Base-by-base conservation (phyloP, 805 yeast genomes). In the Tetrapisispora phaffii region DNA sequence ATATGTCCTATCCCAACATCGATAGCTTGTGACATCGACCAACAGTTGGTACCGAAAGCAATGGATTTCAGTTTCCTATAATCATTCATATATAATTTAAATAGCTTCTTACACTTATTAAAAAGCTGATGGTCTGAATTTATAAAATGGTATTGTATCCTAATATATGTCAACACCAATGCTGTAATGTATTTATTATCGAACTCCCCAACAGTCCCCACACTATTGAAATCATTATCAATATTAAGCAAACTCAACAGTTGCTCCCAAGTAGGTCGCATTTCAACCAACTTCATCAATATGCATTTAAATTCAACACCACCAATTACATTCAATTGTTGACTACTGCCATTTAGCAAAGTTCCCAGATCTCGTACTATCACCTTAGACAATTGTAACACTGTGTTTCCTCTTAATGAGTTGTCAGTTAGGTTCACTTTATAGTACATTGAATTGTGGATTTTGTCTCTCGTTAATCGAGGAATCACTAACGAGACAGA, bases 201-300 rank as follows among this genome's bases (percentile, higher is more conserved):
- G 53, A 89, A 93, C 2, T 60, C 60, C 12, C 82, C 63, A 50
- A 76, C 72, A 44, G 78, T 72, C 10, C 57, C 55, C 1, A 36
- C 4, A 9, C 6, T 10, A 23, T 36, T 36, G 10, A 36, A 36
- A 7, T 23, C 31, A 2, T 35, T 41, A 12, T 44, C 23, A 13
- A 23, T 10, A 6, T 36, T n/a, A 7, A 72, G 54, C 0, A 63
- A 31, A 2, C 38, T 31, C 10, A 32, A 16, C n/a, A 63, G 13
- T 46, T 63, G 66, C 2, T 53, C 55, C 47, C 53, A 47, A 2
- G 57, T 56, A 7, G 97, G 97, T 49, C 77, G 77, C 16, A 93
- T 62, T 60, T 90, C 95, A 4, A 89, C 69, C 47, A 90, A 59
- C 50, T 90, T 79, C 56, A 86, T 76, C 29, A 87, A 61, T 38